Evolutionary conservation across 768 basidiomycete species (phyloP), one percentile per base, ranked within the genome.

Genomic region (Amanita thiersii): DNA sequence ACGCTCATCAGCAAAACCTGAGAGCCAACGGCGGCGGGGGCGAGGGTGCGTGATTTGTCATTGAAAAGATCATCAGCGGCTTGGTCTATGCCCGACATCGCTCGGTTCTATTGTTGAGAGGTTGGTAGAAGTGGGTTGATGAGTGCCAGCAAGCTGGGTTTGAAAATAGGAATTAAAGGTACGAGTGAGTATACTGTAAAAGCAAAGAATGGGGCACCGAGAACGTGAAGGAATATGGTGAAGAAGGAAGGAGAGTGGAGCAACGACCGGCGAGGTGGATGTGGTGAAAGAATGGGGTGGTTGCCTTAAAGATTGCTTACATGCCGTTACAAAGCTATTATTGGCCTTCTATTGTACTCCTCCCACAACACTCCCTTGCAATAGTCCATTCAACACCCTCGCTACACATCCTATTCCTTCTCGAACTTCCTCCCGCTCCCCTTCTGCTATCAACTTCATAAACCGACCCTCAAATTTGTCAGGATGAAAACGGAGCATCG

Each of bases 381-480:
- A 75, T 28, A 86, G 54, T 1, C 51, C 50, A 45, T 78, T 83
- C 32, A 88, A 51, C 14, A 68, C 70, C 44, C 84, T 65, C 8
- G 69, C 79, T 4, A 88, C 76, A 24, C 72, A 69, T 4, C 77
- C 81, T 14, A 81, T 77, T 0, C 68, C 81, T 47, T 82, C 77
- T 38, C 62, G 62, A 2, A 84, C 79, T 11, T 47, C 53, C 31
- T 68, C 69, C 51, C 52, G 57, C 17, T 87, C 81, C 9, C 50
- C 51, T 23, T 63, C 60, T 31, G 49, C 52, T 4, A 86, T 65
- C 3, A 66, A 64, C 37, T 56, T 55, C 70, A 85, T 75, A 36
- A 86, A 61, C 24, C 85, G 69, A 14, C 85, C 81, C 55, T 87
- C 81, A 40, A 86, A 86, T 55, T 87, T 87, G 58, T 87, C 85